Evolutionary conservation across 2,329 filamentous ascomycete species (phyloP).

Genomic region (Aschersonia sp.): DNA sequence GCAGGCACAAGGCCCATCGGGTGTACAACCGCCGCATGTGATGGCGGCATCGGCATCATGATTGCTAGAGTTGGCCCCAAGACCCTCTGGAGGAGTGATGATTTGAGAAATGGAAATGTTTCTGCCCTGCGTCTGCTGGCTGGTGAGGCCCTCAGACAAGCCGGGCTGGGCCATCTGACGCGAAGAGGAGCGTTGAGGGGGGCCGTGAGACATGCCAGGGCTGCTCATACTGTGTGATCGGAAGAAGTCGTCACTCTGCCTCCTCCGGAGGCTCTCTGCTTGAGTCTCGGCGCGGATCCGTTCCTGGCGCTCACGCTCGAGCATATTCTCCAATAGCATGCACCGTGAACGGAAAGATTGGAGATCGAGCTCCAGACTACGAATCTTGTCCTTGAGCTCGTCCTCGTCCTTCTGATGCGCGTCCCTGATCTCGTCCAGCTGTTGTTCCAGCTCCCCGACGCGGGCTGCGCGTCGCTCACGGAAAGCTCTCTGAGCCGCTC

Average conservation of each 20-base stretch:
- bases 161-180: conserved; percentile 13
- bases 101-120: conserved; percentile 43
- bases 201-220: conserved; percentile 11
- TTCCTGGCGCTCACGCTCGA: conserved; percentile 41
- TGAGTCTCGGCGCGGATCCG: conserved; percentile 28
- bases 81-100: conserved; percentile 35
- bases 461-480: conserved; percentile 74
- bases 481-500: conserved; percentile 82
- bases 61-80: conserved; percentile 13
- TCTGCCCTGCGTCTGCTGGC: conserved; percentile 14
- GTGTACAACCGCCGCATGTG: conserved; percentile 41
- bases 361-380: conserved; percentile 47
- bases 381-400: conserved; percentile 42
- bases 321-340: conserved; percentile 45
- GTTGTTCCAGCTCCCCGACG: conserved; percentile 60
- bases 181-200: conserved; percentile 11
- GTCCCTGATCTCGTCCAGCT: conserved; percentile 46
- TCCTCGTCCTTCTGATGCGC: conserved; percentile 40
- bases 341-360: conserved; percentile 50
- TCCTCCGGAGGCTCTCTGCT: conserved; percentile 18
- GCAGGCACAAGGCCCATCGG: conserved; percentile 40
- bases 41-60: conserved; percentile 17
- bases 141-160: conserved; percentile 11
- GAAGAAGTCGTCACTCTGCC: conserved; percentile 13
- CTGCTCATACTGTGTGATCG: conserved; percentile 13